Conservation (phyloP, 1,284 basidiomycete species). For the Serendipita sp. region DNA sequence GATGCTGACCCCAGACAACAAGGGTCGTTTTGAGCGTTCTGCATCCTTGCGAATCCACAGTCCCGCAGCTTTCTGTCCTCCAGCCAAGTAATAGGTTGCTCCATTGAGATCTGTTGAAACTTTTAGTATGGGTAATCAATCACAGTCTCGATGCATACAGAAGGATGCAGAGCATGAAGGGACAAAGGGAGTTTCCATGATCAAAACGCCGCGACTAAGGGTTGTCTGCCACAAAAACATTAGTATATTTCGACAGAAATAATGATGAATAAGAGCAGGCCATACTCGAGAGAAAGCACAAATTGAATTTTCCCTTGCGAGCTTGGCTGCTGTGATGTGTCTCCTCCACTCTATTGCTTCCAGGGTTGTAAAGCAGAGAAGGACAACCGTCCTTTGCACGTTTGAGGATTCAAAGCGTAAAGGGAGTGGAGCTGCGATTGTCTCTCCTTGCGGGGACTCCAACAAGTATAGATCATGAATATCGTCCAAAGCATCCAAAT, state of each 20-base stretch:
- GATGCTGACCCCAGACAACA: background rate
- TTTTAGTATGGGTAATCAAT: background rate
- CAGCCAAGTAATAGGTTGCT: background rate
- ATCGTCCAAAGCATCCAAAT: background rate
- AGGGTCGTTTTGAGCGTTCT: background rate
- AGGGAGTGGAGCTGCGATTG: background rate
- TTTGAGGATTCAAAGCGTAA: background rate
- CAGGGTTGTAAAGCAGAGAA: background rate
- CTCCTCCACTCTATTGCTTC: conserved; percentile 2
- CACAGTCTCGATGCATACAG: background rate
- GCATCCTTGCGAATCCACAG: background rate
- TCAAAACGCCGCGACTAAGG: background rate
- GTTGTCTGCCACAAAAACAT: background rate
- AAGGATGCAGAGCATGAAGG: background rate
- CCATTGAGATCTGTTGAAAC: background rate
- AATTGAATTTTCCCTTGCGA: background rate
- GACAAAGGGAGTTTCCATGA: background rate
- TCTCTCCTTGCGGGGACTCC: background rate
- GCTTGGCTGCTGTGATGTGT: background rate
- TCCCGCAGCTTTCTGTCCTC: background rate
- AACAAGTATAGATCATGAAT: background rate
- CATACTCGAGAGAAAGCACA: background rate
- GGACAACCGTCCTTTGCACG: background rate
- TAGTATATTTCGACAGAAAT: background rate
- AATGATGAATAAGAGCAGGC: background rate